Evolutionary conservation across 768 basidiomycete genomes (phyloP).

Genomic region (Boletus tylopilopsis): DNA sequence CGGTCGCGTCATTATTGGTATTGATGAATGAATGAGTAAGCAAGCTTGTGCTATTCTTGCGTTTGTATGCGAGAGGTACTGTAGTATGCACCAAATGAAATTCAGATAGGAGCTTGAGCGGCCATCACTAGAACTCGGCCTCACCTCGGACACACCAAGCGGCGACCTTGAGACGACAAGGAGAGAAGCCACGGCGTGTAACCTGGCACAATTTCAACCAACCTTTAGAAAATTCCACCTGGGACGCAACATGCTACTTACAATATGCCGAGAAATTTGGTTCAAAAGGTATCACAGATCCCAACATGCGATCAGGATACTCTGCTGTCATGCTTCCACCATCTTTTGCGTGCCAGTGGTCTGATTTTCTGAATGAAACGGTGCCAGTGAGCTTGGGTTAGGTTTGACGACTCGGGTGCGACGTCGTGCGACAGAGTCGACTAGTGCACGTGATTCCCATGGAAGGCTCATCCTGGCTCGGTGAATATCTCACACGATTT

Average conservation of each 20-base stretch:
- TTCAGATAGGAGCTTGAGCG: not conserved
- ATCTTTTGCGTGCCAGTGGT: not conserved
- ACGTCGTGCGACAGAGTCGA: not conserved
- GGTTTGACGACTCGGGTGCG: not conserved
- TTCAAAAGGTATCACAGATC: constrained; percentile 10
- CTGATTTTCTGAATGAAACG: not conserved
- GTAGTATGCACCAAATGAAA: not conserved
- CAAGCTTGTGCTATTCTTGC: not conserved
- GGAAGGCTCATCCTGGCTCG: not conserved
- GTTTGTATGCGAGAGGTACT: not conserved
- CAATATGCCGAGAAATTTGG: constrained; percentile 1
- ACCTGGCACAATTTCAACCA: too few relatives aligned
- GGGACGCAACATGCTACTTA: too few relatives aligned
- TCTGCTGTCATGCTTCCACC: constrained; percentile 1
- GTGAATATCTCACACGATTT: constrained; percentile 2
- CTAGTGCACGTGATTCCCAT: constrained; percentile 5
- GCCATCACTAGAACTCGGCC: not conserved
- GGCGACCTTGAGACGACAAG: not conserved
- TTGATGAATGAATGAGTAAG: too few relatives aligned
- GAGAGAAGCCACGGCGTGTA: constrained; percentile 11
- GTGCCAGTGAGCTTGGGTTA: not conserved
- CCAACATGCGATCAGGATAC: constrained; percentile 3
- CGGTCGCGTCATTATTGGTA: too few relatives aligned
- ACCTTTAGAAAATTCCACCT: constrained; percentile 1
- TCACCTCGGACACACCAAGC: not conserved